Evolutionary conservation across 2,329 filamentous ascomycete species (phyloP), one percentile per base, ranked within the genome.

Genomic region (Paraphoma chrysanthemicola): DNA sequence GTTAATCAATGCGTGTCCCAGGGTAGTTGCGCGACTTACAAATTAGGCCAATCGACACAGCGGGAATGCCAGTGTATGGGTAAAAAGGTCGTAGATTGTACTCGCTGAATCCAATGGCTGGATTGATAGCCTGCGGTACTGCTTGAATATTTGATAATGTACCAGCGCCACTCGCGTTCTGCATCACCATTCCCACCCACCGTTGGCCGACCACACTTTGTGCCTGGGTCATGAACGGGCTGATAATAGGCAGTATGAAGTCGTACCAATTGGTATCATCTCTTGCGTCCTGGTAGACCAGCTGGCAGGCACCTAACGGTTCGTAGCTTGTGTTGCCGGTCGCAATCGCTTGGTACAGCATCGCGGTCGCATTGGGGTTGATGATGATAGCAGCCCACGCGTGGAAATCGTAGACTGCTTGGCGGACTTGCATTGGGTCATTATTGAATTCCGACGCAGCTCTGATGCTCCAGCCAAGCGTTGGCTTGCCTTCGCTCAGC

Each of bases 331-430:
- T 64, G 65, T 90, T 88, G 1, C 83, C 85, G 0, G 72, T 81
- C 1, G 75, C 71, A 0, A 88, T 76, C 0, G 87, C 86, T 16
- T 80, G 74, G 50, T 82, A 83, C 0, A 90, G 78, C 17, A 88
- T 76, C 0, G 80, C 74, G 0, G 86, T 88, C 0, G 88, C 86
- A 62, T 89, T 88, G 1, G 86, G 70, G 57, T 88, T 86, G 61
- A 90, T 78, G 53, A 89, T 80, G 45, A 90, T 80, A 0, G 87
- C 87, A 0, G 84, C 86, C 80, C 84, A 89, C 9, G 81, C 81
- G 30, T 86, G 75, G 61, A 82, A 83, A 52, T 88, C 78, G 68
- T 87, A 89, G 1, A 90, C 79, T 3, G 80, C 82, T 63, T 85
- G 81, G 4, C 86, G 81, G 2, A 89, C 86, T 14, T 78, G 77